A percentile compares a stretch with the other conserved stretches of the same genome.
These are phyloP conservation scores for Farysia itapuensis DNA, from an alignment of 1,284 basidiomycete genomes.

Conservation along the genomic window DNA sequence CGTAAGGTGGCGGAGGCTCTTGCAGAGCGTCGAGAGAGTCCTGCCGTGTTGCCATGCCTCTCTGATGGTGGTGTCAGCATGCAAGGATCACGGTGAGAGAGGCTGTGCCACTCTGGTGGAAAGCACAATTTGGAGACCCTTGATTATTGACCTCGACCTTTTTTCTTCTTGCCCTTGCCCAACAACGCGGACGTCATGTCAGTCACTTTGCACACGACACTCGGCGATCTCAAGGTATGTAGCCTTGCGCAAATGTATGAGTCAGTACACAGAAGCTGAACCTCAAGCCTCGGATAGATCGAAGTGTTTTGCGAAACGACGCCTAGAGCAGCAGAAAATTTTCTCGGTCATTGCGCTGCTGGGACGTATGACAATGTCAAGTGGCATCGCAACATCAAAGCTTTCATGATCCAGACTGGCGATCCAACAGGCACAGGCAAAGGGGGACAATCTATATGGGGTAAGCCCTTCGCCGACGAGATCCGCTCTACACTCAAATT, in stretches of 20 bases:
- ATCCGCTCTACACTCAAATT: constrained; percentile 64
- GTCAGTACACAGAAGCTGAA: neutral
- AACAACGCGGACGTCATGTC: no score
- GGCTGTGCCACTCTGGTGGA: no score
- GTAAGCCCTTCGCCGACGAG: constrained; percentile 92
- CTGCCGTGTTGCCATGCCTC: no score
- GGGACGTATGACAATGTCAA: constrained; percentile 82
- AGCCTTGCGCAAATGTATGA: neutral
- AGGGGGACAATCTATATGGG: constrained; percentile 92
- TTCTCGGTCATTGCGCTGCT: constrained; percentile 87
- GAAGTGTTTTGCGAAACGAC: constrained; percentile 96
- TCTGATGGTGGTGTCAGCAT: no score
- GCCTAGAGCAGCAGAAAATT: constrained; percentile 95
- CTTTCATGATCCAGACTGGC: constrained; percentile 94
- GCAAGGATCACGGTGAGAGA: no score
- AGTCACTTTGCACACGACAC: neutral
- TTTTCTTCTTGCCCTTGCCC: no score
- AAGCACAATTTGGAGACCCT: no score
- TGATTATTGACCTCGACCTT: no score
- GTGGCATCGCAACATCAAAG: constrained; percentile 70
- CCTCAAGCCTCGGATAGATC: constrained; percentile 69
- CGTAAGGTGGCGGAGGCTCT: no score
- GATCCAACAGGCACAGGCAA: constrained; percentile 94
- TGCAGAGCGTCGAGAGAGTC: no score
- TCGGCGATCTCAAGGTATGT: constrained; percentile 1